Conservation (phyloP, 2,329 filamentous ascomycete species). For the Metarhizium sp. region DNA sequence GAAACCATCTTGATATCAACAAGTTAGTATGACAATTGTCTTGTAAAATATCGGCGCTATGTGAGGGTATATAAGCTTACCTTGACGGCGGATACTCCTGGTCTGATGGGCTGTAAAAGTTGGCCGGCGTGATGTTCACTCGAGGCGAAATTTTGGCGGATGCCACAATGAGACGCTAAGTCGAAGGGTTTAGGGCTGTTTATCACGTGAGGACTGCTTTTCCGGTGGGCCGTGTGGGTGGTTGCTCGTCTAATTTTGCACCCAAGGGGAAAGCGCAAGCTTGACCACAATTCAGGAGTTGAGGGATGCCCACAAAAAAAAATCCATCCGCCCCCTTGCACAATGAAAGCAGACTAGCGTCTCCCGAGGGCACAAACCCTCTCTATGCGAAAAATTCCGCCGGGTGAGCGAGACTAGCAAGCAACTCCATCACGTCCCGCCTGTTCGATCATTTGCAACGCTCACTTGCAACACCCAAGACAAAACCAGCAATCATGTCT, state of each 20-base stretch:
- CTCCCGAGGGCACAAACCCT: conserved; percentile 24
- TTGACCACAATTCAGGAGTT: no score
- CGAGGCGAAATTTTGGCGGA: conserved; percentile 25
- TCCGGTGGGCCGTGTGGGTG: neutral
- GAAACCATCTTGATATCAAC: conserved; percentile 69
- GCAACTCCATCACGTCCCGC: conserved; percentile 7
- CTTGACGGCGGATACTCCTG: conserved; percentile 31
- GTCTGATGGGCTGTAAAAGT: conserved; percentile 24
- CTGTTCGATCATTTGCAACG: conserved; percentile 5
- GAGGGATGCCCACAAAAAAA: neutral
- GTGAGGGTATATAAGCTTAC: conserved; percentile 14
- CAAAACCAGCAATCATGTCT: conserved; percentile 55
- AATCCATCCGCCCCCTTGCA: conserved; percentile 1
- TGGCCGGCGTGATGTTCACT: conserved; percentile 25
- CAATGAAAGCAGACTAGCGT: conserved; percentile 18
- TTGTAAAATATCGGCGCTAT: neutral
- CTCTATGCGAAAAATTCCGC: conserved; percentile 14
- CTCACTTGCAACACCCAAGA: conserved; percentile 7
- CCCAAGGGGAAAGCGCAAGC: no score
- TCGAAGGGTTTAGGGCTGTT: conserved; percentile 25
- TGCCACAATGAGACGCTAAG: conserved; percentile 19
- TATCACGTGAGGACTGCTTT: conserved; percentile 17
- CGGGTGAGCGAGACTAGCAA: conserved; percentile 2
- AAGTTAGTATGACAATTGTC: conserved; percentile 19
- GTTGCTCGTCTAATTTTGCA: neutral